Evolutionary conservation across 192 early-diverging fungal genomes (phyloP).

Genomic region (Glomus cerebriforme): DNA sequence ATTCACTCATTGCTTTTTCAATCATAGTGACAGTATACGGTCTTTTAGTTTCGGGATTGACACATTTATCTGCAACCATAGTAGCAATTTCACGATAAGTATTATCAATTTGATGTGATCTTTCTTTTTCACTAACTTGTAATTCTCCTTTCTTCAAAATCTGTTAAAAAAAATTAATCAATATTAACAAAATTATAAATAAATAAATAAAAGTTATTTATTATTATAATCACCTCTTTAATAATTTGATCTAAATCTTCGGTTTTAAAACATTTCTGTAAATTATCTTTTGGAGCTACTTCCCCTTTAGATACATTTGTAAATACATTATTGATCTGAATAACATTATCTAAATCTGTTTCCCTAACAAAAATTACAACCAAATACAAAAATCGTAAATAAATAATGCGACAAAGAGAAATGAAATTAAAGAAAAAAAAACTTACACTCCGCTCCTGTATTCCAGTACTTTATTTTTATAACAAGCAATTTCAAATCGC

Average conservation of each 20-base stretch:
- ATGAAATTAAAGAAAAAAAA: neutral
- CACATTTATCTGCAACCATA: conserved; percentile 91
- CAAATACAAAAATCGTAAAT: too few relatives aligned
- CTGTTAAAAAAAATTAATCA: conserved; percentile 37
- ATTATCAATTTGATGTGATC: conserved; percentile 79
- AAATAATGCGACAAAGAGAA: neutral
- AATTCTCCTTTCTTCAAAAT: conserved; percentile 95
- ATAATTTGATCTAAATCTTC: conserved; percentile 82
- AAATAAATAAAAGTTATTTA: neutral
- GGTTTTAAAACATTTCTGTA: conserved; percentile 87
- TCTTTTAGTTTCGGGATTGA: conserved; percentile 93
- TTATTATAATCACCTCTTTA: conserved; percentile 49
- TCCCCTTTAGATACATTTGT: conserved; percentile 97
- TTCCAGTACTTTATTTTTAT: conserved; percentile 98
- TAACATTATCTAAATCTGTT: conserved; percentile 94
- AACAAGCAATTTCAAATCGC: conserved; percentile 98
- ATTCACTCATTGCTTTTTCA: conserved; percentile 94
- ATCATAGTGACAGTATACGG: conserved; percentile 98
- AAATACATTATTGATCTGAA: conserved; percentile 94
- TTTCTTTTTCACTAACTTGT: conserved; percentile 96
- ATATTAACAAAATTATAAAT: neutral
- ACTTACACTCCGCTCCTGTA: conserved; percentile 89
- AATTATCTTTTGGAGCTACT: conserved; percentile 85
- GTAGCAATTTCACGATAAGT: conserved; percentile 93
- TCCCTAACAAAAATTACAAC: conserved; percentile 57